Percentiles rank a stretch among this genome's conserved stretches.
These are phyloP conservation scores for Fraxinus platypoda DNA, from an alignment of 305 asterid species.

Conservation along the genomic window DNA sequence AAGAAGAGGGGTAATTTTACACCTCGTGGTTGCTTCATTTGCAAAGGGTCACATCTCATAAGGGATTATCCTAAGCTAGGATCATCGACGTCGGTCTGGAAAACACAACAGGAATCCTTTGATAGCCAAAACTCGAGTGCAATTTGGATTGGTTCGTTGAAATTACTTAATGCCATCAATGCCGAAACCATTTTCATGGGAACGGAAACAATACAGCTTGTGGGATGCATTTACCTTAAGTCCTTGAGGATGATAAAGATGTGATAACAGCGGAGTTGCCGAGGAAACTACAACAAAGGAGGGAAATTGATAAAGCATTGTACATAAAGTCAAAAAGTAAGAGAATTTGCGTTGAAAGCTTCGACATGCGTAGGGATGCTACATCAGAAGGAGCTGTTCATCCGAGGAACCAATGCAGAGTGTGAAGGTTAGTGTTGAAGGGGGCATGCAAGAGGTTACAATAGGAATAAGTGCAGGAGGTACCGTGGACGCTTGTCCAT, in stretches of 20 bases:
- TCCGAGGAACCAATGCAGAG: not conserved
- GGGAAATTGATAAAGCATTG: not conserved
- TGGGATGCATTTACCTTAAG: not conserved
- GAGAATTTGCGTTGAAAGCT: not conserved
- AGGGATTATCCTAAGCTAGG: not conserved
- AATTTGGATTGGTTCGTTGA: not conserved
- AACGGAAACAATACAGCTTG: not conserved
- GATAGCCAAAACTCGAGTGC: not conserved
- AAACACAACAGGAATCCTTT: not conserved
- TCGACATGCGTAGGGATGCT: not conserved
- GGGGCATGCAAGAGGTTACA: not conserved
- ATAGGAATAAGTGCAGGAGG: not conserved
- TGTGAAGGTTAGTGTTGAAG: not conserved
- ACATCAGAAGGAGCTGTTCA: not conserved
- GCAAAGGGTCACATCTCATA: not conserved
- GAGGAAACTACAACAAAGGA: not conserved
- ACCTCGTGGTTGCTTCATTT: not conserved
- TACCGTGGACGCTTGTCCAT: not conserved
- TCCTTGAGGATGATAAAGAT: not conserved
- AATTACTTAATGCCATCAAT: not conserved
- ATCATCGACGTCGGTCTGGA: not conserved
- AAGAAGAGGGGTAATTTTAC: not conserved
- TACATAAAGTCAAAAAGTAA: not conserved
- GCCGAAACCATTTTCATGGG: not conserved
- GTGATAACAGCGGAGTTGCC: not conserved